Evolutionary conservation across 208 protist species (phyloP).

Genomic region (Trypanosoma lewisi): DNA sequence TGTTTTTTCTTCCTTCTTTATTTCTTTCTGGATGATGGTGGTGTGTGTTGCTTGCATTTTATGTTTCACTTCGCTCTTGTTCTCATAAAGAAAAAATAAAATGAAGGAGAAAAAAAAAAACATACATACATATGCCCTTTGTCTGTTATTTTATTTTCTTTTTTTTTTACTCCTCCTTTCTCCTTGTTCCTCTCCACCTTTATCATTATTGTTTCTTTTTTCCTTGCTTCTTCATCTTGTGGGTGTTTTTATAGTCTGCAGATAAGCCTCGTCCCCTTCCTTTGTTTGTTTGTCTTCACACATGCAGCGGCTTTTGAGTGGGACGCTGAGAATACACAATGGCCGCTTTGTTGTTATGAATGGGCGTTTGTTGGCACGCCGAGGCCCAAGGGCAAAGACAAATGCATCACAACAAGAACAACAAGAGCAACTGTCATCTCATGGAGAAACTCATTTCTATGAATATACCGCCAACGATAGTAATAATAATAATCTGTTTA

Average conservation of each 20-base stretch:
- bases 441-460: too few relatives aligned
- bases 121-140: neutral
- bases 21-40: neutral
- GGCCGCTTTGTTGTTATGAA: neutral
- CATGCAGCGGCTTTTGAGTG: conserved; percentile 10
- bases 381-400: too few relatives aligned
- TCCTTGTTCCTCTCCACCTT: too few relatives aligned
- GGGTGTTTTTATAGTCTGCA: neutral
- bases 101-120: too few relatives aligned
- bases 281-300: neutral
- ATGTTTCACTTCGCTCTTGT: neutral
- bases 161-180: conserved; percentile 10
- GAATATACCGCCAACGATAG: neutral
- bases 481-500: conserved; percentile 19
- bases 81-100: neutral
- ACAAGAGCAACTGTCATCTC: neutral
- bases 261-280: neutral
- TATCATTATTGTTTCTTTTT: conserved; percentile 9
- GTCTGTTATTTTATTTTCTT: conserved; percentile 1
- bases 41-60: neutral
- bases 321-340: neutral
- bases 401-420: conserved; percentile 22
- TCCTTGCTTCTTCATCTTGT: conserved; percentile 6
- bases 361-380: too few relatives aligned
- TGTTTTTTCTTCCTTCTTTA: neutral